phyloP scores from a whole-genome alignment of 2,329 filamentous ascomycete genomes.

The Tolypocladium sp. region DNA sequence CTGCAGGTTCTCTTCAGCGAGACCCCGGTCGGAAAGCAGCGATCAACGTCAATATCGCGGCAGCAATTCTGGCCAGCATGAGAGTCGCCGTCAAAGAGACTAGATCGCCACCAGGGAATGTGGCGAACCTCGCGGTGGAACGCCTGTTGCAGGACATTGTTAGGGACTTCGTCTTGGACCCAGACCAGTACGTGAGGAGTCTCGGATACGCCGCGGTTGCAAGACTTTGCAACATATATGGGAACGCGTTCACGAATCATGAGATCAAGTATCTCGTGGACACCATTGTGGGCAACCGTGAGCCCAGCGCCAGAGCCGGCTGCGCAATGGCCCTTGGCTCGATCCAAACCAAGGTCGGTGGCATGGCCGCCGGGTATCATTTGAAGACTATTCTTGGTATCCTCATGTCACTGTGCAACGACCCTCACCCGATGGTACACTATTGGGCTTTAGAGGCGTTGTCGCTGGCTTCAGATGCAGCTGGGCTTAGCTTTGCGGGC shows the following conservation, averaged over 20 bases:
- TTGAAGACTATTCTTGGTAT: conserved; percentile 96
- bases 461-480: conserved; percentile 79
- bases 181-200: conserved; percentile 77
- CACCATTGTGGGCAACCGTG: conserved; percentile 86
- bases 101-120: conserved; percentile 58
- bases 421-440: conserved; percentile 90
- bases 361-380: conserved; percentile 94
- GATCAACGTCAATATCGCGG: conserved; percentile 81
- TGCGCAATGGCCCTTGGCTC: conserved; percentile 89
- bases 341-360: conserved; percentile 91
- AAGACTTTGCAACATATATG: conserved; percentile 73
- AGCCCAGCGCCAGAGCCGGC: conserved; percentile 85
- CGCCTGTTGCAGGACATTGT: conserved; percentile 72
- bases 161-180: conserved; percentile 65
- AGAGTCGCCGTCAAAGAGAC: conserved; percentile 81
- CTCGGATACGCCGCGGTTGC: conserved; percentile 81
- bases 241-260: conserved; percentile 78
- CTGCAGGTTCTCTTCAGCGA: conserved; percentile 67
- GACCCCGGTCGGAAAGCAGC: conserved; percentile 85
- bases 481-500: conserved; percentile 81
- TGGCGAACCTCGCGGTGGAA: conserved; percentile 69
- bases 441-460: conserved; percentile 93
- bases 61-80: conserved; percentile 69
- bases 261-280: conserved; percentile 91
- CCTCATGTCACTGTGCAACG: conserved; percentile 93